Base-by-base conservation (phyloP, 2,329 filamentous ascomycete species). In the Niveomyces coronatus region DNA sequence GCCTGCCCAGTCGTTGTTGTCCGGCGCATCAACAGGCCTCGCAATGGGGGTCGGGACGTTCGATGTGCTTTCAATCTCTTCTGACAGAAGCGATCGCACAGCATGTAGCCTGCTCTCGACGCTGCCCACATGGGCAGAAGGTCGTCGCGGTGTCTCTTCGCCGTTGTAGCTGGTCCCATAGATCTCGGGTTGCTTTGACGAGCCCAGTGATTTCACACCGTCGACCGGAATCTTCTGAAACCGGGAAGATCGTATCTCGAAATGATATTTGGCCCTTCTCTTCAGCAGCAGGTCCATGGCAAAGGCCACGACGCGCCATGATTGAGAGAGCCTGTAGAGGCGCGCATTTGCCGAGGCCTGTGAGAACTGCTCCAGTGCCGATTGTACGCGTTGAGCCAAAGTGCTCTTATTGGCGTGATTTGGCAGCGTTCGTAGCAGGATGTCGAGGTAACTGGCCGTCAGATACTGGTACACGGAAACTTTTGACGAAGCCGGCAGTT, bases 41-140 rank as follows among this genome's bases (percentile, higher is more conserved):
- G 68, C 75, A 5, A 78, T 53, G 0, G 76, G 76, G 0, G 76
- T 81, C 2, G 74, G 61, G 18, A 75, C 64, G 43, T 78, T 78
- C 1, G 76, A 80, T 6, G 74, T 78, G 51, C 71, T 79, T 43
- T 77, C 75, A 15, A 74, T 63, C 40, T 77, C 75, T 39, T 73
- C 65, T 0, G 70, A 56, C 0, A 76, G 57, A 3, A 75, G 54
- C 1, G 71, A 74, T 18, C 63, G 63, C 10, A 58, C 55, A 2
- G 49, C 47, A 9, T 53, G 35, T 16, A 60, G 57, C 23, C 57
- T 57, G 34, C 49, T 16, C 49, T 54, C 36, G 49, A 57, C 16
- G 52, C 55, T 44, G 29, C 47, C 47, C 20, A 51, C 43, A 27
- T 57, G 50, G 3, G 46, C 37, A 15, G 53, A 52, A 5, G 50